Evolutionary conservation across 306 rosid genomes (phyloP), one percentile per base, ranked within the genome.

Genomic region (Crataegus laevigata): DNA sequence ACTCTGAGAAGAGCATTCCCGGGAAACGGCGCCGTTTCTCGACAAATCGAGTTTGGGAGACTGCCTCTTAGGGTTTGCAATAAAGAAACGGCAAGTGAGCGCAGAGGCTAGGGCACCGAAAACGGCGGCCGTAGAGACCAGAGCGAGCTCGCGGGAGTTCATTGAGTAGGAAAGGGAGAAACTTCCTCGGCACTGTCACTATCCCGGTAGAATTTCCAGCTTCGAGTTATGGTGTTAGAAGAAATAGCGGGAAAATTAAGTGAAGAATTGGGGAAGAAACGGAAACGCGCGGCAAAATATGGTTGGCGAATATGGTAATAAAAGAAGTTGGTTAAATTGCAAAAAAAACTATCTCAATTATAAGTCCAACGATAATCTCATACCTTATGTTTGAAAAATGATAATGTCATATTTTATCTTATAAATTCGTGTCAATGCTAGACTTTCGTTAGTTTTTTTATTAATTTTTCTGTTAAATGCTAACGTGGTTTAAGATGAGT

Each of bases 91-190:
- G 76, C 82, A 60, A 52, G 90, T 84, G 26, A 90, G 8, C 19
- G 94, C 84, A 7, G 97, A 91, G 36, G 91, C 90, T 4, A 91
- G 66, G 32, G 91, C 96, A 11, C 96, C 92, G 36, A 94, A 80
- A 3, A 83, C 65, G 22, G 96, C 77, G 24, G 96, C 96, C 13
- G 96, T 80, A 62, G 91, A 86, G 45, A 86, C 71, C 7, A 90
- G 73, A 65, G 86, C 78, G 28, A 81, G 69, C 66, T 90, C 96
- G 17, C 91, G 93, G 67, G 83, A 75, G 72, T 89, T 91, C 98
- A 90, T 94, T 61, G 88, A 62, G 68, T 42, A 70, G 36, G 34
- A 66, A 19, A 36, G 6, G 43, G 42, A 22, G 14, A 29, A 24
- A 19, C 54, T 42, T 38, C 62, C 30, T 3, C 42, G 11, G 45